Percentiles rank a stretch among this genome's conserved stretches.
phyloP scores from a whole-genome alignment of 139 green algal genomes.

The Micractinium conductrix region DNA sequence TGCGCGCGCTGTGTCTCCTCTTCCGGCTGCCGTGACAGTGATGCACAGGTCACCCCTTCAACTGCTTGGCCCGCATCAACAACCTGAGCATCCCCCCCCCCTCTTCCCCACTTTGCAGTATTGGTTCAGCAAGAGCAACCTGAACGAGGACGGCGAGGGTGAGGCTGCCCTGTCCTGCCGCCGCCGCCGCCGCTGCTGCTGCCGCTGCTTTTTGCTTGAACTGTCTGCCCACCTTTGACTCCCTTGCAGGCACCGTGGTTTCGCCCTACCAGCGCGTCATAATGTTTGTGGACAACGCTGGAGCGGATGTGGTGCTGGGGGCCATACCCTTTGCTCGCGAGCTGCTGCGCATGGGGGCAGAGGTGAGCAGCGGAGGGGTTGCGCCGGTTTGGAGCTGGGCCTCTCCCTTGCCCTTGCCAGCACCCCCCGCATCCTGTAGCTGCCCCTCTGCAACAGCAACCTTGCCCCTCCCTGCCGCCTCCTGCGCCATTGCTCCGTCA shows the following conservation, averaged over 20 bases:
- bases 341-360: constrained; percentile 84
- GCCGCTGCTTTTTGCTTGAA: no score
- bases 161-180: neutral
- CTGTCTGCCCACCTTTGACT: neutral
- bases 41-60: no score
- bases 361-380: no score
- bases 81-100: neutral
- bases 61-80: no score
- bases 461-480: neutral
- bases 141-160: constrained; percentile 19
- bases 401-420: no score
- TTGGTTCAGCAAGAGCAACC: constrained; percentile 34
- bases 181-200: no score
- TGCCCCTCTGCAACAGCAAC: no score
- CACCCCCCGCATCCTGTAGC: no score
- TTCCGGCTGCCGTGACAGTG: no score
- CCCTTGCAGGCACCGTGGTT: constrained; percentile 19
- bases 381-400: no score
- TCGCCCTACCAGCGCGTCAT: constrained; percentile 78
- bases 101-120: neutral
- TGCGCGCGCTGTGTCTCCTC: no score
- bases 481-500: constrained; percentile 5
- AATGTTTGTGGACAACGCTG: constrained; percentile 98
- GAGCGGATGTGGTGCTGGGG: constrained; percentile 96
- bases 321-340: constrained; percentile 96